Conservation (phyloP, 176 grass and related monocot species). For the barley (Hordeum vulgare) region MorexV3_pseudomolecules_assembly NC_058518.1:5058941-5059440, state of each 20-base stretch:
- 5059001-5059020: not conserved
- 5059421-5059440: not conserved
- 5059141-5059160: not conserved
- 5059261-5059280: not conserved
- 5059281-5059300: not conserved
- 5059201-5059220: not conserved
- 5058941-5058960: slow-evolving; percentile 23
- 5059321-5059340: not conserved
- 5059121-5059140: not conserved
- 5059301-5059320: not conserved
- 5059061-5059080: not conserved
- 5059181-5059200: not conserved
- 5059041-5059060: not conserved
- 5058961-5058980: slow-evolving; percentile 31
- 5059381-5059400: not conserved
- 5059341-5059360: not conserved
- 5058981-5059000: not conserved
- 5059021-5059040: not conserved
- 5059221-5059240: not conserved
- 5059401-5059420: not conserved
- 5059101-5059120: not conserved
- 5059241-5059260: not conserved
- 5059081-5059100: not conserved
- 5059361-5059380: not conserved
- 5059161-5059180: not conserved